phyloP scores from a whole-genome alignment of 192 early-diverging fungal species.

The Kappamyces sp. region DNA sequence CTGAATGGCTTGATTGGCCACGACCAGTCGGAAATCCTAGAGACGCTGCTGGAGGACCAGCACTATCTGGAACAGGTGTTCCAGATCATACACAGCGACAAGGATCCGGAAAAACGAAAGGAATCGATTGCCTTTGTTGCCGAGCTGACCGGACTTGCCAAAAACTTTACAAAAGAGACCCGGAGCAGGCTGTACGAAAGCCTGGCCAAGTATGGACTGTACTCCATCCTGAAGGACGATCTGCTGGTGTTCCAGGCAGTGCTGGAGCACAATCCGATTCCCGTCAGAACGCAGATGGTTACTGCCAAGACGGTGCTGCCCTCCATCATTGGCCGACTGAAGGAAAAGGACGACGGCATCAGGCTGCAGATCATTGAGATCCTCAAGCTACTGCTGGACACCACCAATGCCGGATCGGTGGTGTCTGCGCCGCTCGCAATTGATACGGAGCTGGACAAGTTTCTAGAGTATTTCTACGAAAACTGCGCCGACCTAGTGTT shows the following conservation, averaged over 20 bases:
- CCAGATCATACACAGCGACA: conserved; percentile 43
- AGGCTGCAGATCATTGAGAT: conserved; percentile 69
- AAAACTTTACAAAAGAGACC: conserved; percentile 56
- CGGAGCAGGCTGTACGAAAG: conserved; percentile 51
- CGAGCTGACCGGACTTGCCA: conserved; percentile 73
- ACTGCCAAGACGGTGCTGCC: conserved; percentile 55
- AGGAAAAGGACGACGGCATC: conserved; percentile 57
- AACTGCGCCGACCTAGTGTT: conserved; percentile 53
- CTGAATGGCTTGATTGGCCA: conserved; percentile 73
- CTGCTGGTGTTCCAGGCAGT: conserved; percentile 66
- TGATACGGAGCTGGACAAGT: conserved; percentile 65
- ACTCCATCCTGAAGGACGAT: conserved; percentile 59
- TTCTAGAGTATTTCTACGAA: conserved; percentile 75
- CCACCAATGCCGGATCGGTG: conserved; percentile 28
- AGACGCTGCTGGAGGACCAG: conserved; percentile 62
- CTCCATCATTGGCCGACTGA: conserved; percentile 55
- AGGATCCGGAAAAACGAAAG: conserved; percentile 51
- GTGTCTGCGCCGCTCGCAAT: conserved; percentile 19
- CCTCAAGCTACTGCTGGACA: conserved; percentile 71
- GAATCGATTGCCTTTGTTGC: conserved; percentile 76
- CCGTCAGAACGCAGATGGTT: conserved; percentile 41
- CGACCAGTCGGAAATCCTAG: conserved; percentile 81
- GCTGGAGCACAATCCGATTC: conserved; percentile 72
- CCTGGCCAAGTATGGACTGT: conserved; percentile 72
- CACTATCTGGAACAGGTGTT: conserved; percentile 68